These are phyloP conservation scores for Diaporthe sp. DNA, from an alignment of 2,329 filamentous ascomycete genomes.

Conservation along the genomic window DNA sequence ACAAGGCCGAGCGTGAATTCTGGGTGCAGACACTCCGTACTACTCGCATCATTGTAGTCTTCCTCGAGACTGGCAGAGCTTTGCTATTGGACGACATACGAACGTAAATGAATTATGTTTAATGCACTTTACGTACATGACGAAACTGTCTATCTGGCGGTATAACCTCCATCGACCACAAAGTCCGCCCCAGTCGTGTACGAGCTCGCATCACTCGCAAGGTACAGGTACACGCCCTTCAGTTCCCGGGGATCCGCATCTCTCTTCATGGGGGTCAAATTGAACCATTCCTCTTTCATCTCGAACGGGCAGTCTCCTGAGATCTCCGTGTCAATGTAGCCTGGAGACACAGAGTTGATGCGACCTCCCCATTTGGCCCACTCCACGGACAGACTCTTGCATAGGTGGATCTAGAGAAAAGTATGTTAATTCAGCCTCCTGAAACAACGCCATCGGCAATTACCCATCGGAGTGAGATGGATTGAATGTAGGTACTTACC, in stretches of 20 bases:
- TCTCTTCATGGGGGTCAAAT: slow-evolving; percentile 47
- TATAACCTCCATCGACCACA: slow-evolving; percentile 49
- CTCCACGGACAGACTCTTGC: slow-evolving; percentile 49
- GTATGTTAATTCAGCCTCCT: background rate
- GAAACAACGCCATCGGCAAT: background rate
- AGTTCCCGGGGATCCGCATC: slow-evolving; percentile 48
- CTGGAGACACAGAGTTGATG: slow-evolving; percentile 50
- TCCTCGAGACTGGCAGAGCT: background rate
- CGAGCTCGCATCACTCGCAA: slow-evolving; percentile 49
- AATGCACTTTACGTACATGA: background rate
- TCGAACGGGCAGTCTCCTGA: slow-evolving; percentile 49
- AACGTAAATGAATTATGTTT: background rate
- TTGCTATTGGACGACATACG: background rate
- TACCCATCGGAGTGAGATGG: background rate
- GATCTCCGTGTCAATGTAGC: slow-evolving; percentile 54
- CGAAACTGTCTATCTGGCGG: background rate
- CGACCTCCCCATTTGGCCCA: slow-evolving; percentile 48
- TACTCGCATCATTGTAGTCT: background rate
- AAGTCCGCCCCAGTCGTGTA: slow-evolving; percentile 51
- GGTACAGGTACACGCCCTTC: slow-evolving; percentile 49
- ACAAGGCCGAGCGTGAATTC: background rate
- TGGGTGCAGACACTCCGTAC: background rate
- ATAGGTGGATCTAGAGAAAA: slow-evolving; percentile 45
- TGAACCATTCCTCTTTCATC: slow-evolving; percentile 51
- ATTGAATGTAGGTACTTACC: background rate